Conservation (phyloP, 352 stramenopile genomes). For the Pythium utonaiense region DNA sequence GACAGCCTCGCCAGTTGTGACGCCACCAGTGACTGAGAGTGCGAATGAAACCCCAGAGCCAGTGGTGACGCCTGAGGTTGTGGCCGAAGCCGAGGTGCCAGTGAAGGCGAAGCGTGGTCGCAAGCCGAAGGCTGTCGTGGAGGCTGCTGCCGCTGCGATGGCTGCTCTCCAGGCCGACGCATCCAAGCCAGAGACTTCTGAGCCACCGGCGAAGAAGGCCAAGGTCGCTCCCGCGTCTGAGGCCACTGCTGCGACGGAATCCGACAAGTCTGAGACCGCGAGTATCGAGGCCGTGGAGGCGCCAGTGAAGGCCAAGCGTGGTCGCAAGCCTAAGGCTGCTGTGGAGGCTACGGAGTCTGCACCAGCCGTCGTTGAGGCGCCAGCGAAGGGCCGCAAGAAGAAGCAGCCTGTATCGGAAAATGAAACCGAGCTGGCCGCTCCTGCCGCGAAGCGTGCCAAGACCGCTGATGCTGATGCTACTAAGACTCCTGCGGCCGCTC, state of each 20-base stretch:
- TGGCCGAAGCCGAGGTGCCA: not conserved
- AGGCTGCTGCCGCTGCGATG: constrained; percentile 7
- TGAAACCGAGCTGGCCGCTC: constrained; percentile 24
- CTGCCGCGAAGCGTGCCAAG: constrained; percentile 39
- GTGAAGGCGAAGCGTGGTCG: constrained; percentile 13
- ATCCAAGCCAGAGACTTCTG: constrained; percentile 4
- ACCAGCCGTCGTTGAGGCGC: constrained; percentile 16
- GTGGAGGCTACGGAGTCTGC: not conserved
- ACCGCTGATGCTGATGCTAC: constrained; percentile 7
- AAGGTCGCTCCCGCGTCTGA: constrained; percentile 4
- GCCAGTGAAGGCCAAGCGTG: constrained; percentile 16
- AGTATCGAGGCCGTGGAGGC: not conserved
- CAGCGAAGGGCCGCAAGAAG: constrained; percentile 35
- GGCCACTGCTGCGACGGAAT: not conserved
- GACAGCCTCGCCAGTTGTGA: constrained; percentile 11
- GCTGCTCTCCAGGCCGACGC: not conserved
- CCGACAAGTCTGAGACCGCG: not conserved
- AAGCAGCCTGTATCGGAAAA: constrained; percentile 21
- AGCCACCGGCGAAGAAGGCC: constrained; percentile 27
- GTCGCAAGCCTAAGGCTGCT: constrained; percentile 6
- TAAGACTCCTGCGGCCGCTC: not conserved
- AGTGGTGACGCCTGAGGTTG: not conserved
- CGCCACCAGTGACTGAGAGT: not conserved
- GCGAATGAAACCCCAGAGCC: constrained; percentile 3
- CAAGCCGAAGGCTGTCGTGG: constrained; percentile 17